Evolutionary conservation across 495 filamentous ascomycete species (phyloP).

Genomic region (Penicillium goetzii): DNA sequence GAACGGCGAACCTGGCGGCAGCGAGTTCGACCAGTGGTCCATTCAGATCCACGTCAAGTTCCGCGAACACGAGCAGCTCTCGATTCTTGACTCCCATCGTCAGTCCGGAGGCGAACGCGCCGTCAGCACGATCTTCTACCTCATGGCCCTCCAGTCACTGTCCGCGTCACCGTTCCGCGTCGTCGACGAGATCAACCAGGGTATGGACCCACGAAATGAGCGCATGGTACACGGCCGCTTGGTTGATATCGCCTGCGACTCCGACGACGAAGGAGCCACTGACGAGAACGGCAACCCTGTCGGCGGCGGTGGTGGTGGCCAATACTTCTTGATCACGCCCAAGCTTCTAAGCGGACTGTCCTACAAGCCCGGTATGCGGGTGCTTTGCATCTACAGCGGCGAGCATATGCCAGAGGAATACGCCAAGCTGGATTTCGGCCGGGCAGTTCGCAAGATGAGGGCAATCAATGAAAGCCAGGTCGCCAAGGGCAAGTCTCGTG

Average conservation of each 20-base stretch:
- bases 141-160: slow-evolving; percentile 95
- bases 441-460: slow-evolving; percentile 39
- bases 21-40: slow-evolving; percentile 88
- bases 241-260: slow-evolving; percentile 85
- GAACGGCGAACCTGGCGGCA: slow-evolving; percentile 60
- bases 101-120: slow-evolving; percentile 96
- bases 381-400: slow-evolving; percentile 91
- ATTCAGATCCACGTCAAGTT: slow-evolving; percentile 95
- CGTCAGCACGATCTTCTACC: slow-evolving; percentile 97
- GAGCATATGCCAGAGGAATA: slow-evolving; percentile 77
- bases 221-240: slow-evolving; percentile 96
- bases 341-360: slow-evolving; percentile 84
- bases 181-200: slow-evolving; percentile 99
- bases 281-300: slow-evolving; percentile 30
- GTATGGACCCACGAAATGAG: slow-evolving; percentile 98
- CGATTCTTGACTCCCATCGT: slow-evolving; percentile 83
- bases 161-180: slow-evolving; percentile 98
- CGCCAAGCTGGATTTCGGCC: slow-evolving; percentile 35
- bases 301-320: slow-evolving; percentile 46
- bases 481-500: slow-evolving; percentile 22
- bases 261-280: slow-evolving; percentile 20
- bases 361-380: slow-evolving; percentile 87
- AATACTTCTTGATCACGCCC: slow-evolving; percentile 98
- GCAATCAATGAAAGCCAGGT: slow-evolving; percentile 22
- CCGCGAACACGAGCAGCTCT: slow-evolving; percentile 81